A percentile compares a stretch with the other conserved stretches of the same genome.
phyloP scores from a whole-genome alignment of 2,329 filamentous ascomycete genomes.

The Cercospora brassicicola region DNA sequence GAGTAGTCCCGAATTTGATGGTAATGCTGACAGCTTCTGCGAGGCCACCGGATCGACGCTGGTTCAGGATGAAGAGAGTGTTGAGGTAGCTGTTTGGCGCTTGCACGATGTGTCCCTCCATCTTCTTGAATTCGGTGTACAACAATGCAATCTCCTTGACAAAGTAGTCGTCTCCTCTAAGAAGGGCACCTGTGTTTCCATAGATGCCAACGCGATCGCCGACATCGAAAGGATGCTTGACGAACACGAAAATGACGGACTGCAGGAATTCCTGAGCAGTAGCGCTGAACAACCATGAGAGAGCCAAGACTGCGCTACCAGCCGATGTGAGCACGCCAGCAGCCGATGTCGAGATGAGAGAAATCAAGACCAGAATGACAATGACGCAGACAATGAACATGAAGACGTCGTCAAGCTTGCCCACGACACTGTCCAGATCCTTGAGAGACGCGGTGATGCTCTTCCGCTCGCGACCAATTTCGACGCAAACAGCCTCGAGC shows the following conservation, averaged over 20 bases:
- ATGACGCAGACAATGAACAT: conserved; percentile 82
- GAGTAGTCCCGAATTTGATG: conserved; percentile 84
- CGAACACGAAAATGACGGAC: conserved; percentile 91
- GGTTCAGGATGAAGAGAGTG: conserved; percentile 85
- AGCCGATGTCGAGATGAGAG: conserved; percentile 85
- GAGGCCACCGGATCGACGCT: conserved; percentile 82
- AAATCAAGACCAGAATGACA: conserved; percentile 80
- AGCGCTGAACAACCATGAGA: conserved; percentile 89
- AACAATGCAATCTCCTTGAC: conserved; percentile 90
- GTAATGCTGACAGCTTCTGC: conserved; percentile 82
- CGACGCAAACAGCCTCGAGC: conserved; percentile 86
- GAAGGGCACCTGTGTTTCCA: conserved; percentile 76
- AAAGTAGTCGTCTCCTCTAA: conserved; percentile 89
- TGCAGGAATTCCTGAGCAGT: conserved; percentile 94
- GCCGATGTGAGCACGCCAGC: conserved; percentile 86
- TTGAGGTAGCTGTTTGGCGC: conserved; percentile 94
- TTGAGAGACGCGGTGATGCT: conserved; percentile 92
- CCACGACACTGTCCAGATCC: conserved; percentile 89
- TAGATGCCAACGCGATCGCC: conserved; percentile 91
- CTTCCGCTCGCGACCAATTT: conserved; percentile 92
- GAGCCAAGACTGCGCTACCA: conserved; percentile 80
- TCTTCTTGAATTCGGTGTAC: conserved; percentile 98
- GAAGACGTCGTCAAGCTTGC: conserved; percentile 85
- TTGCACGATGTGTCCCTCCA: conserved; percentile 94
- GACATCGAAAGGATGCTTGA: conserved; percentile 96